Conservation (phyloP, 345 rosid species). For the Moricandia moricandioides region DNA sequence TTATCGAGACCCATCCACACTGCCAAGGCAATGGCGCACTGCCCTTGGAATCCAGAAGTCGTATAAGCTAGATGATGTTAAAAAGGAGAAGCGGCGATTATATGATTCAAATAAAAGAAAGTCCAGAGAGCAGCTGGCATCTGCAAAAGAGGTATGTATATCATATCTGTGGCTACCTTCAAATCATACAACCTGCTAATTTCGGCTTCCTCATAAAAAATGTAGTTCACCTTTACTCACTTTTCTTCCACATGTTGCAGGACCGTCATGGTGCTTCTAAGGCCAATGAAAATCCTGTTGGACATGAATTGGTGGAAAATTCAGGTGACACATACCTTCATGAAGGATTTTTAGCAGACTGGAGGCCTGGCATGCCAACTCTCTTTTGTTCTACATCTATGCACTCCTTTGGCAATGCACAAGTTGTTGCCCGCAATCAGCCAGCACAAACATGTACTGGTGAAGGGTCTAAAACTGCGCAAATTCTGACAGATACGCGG, state of each 20-base stretch:
- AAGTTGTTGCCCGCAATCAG: conserved; percentile 31
- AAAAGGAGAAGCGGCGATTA: conserved; percentile 73
- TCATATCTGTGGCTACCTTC: conserved; percentile 10
- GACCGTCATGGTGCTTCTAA: conserved; percentile 47
- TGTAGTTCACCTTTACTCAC: conserved; percentile 1
- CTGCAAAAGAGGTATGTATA: conserved; percentile 57
- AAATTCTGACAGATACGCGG: conserved; percentile 33
- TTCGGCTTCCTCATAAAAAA: conserved; percentile 17
- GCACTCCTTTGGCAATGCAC: conserved; percentile 35
- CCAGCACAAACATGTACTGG: conserved; percentile 22
- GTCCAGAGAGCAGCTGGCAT: conserved; percentile 52
- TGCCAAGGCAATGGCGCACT: conserved; percentile 83
- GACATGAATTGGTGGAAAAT: conserved; percentile 55
- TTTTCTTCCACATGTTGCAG: conserved; percentile 40
- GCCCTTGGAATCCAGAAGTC: conserved; percentile 94
- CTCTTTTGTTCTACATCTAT: conserved; percentile 34
- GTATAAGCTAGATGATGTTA: conserved; percentile 67
- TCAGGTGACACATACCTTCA: conserved; percentile 71
- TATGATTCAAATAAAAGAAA: conserved; percentile 59
- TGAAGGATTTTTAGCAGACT: conserved; percentile 82
- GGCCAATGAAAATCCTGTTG: conserved; percentile 50
- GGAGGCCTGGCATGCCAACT: conserved; percentile 58
- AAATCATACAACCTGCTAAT: neutral
- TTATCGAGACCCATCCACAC: conserved; percentile 77
- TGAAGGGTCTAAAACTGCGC: conserved; percentile 42